A percentile compares a stretch with the other conserved stretches of the same genome.
These are phyloP conservation scores for Yarrowia hollandica DNA, from an alignment of 805 yeast species.

Conservation along the genomic window DNA sequence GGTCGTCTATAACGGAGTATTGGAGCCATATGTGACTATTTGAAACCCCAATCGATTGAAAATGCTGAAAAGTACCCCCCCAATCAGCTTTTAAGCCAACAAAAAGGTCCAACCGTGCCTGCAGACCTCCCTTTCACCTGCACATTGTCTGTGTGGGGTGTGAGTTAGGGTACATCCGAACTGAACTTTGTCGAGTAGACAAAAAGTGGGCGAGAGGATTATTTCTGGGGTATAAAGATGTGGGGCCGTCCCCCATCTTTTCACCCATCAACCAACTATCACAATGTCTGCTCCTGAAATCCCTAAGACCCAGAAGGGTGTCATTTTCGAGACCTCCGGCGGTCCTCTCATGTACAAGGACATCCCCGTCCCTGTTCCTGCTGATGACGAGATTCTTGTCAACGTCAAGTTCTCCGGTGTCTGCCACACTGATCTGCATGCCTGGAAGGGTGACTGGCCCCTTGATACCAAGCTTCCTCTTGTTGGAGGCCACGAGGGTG, in stretches of 20 bases:
- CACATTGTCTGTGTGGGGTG: conserved; percentile 19
- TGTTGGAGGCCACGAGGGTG: conserved; percentile 91
- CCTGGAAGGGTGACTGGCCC: conserved; percentile 95
- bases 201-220: background rate
- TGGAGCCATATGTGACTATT: too few species aligned
- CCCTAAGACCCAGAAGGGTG: conserved; percentile 71
- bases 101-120: too few species aligned
- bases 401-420: conserved; percentile 87
- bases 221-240: background rate
- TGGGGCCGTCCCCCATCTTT: background rate
- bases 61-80: background rate
- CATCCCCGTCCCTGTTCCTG: conserved; percentile 78
- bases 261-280: background rate
- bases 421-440: conserved; percentile 92
- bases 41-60: background rate
- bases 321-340: conserved; percentile 63
- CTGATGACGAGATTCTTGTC: conserved; percentile 72
- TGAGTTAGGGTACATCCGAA: conserved; percentile 6
- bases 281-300: conserved; percentile 45
- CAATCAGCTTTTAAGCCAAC: too few species aligned
- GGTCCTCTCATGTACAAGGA: conserved; percentile 68
- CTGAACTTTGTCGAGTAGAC: background rate
- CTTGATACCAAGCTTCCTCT: conserved; percentile 69
- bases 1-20: too few species aligned
- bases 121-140: background rate